Conservation (phyloP, 1,284 basidiomycete species). For the Sanguinoderma infundibulare region DNA sequence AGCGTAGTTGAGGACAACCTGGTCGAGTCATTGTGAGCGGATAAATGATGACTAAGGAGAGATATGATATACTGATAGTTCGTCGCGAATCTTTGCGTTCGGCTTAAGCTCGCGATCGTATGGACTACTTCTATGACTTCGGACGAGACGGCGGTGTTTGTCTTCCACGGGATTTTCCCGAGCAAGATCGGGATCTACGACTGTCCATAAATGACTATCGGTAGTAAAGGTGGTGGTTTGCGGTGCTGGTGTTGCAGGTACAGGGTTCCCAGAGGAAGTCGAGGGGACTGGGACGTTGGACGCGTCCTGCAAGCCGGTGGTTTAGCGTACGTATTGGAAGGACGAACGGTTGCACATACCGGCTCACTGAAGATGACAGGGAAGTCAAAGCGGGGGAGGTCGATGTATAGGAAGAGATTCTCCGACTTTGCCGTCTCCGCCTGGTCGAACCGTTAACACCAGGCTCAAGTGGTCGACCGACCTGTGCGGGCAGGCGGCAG, state of each 20-base stretch:
- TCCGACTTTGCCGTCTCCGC: constrained; percentile 88
- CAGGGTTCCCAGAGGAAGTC: constrained; percentile 45
- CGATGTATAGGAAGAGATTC: constrained; percentile 92
- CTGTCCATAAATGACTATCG: constrained; percentile 83
- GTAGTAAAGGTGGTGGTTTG: constrained; percentile 54
- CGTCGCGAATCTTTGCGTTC: constrained; percentile 93
- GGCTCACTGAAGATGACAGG: constrained; percentile 96
- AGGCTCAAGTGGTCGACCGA: not conserved
- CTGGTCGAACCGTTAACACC: constrained; percentile 41
- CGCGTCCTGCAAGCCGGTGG: constrained; percentile 34
- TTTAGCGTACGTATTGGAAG: constrained; percentile 13
- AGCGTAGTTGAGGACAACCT: constrained; percentile 92
- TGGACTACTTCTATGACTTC: constrained; percentile 93
- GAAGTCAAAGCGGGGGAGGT: constrained; percentile 96
- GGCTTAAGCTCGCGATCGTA: constrained; percentile 97
- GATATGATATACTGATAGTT: constrained; percentile 75
- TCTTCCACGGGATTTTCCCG: constrained; percentile 97
- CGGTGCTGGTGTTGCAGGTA: constrained; percentile 37
- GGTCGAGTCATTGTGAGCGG: not conserved
- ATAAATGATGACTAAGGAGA: not conserved
- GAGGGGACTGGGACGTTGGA: constrained; percentile 41
- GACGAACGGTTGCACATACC: constrained; percentile 44
- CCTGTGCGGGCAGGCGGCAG: constrained; percentile 8
- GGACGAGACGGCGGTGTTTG: constrained; percentile 93
- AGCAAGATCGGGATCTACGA: constrained; percentile 89